A percentile compares a stretch with the other conserved stretches of the same genome.
Evolutionary conservation across 768 basidiomycete species (phyloP).

Genomic region (Myochromella boudieri): DNA sequence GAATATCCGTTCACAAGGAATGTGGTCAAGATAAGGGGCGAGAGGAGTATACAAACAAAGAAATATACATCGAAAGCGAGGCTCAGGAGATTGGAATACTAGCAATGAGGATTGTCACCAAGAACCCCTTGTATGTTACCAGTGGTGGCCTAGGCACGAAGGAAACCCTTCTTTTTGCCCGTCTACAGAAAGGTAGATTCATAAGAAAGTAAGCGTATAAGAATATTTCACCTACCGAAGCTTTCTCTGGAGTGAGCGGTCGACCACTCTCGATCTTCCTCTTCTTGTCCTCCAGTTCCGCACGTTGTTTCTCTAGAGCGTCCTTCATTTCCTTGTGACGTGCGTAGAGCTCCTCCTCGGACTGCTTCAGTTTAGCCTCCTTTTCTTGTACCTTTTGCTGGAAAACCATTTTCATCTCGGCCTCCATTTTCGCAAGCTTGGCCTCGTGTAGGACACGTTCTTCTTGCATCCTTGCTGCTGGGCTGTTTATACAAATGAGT

Average conservation of each 20-base stretch:
- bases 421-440: slow-evolving; percentile 98
- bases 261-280: slow-evolving; percentile 91
- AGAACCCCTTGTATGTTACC: slow-evolving; percentile 28
- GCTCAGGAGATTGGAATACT: slow-evolving; percentile 26
- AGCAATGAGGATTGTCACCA: slow-evolving; percentile 26
- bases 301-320: slow-evolving; percentile 92
- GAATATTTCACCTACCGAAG: slow-evolving; percentile 54
- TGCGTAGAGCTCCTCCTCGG: slow-evolving; percentile 97
- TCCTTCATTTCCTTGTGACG: slow-evolving; percentile 99
- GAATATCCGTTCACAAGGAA: slow-evolving; percentile 60
- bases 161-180: slow-evolving; percentile 74
- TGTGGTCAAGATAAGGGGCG: slow-evolving; percentile 51
- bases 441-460: slow-evolving; percentile 96
- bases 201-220: slow-evolving; percentile 14
- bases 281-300: slow-evolving; percentile 98
- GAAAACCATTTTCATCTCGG: slow-evolving; percentile 99
- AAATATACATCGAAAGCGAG: slow-evolving; percentile 39
- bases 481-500: slow-evolving; percentile 57
- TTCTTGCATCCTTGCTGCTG: slow-evolving; percentile 93
- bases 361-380: slow-evolving; percentile 98
- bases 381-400: slow-evolving; percentile 99
- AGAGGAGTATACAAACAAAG: slow-evolving; percentile 35
- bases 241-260: slow-evolving; percentile 94
- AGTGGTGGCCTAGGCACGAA: slow-evolving; percentile 49
- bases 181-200: slow-evolving; percentile 36